Evolutionary conservation across 495 filamentous ascomycete genomes (phyloP).

Genomic region (Hyaloscypha bicolor): DNA sequence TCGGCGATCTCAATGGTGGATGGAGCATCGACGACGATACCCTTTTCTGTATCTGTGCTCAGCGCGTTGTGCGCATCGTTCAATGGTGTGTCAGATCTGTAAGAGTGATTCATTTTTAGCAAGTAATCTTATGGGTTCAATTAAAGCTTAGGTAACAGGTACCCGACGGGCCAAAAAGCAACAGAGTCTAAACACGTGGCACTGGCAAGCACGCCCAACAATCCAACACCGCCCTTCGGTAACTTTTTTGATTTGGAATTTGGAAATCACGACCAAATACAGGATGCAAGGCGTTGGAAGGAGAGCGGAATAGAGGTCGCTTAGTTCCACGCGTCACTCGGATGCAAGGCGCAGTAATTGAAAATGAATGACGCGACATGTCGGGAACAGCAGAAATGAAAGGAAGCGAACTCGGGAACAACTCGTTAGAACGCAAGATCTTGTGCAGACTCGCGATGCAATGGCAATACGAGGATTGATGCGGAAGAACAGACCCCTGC

Average conservation of each 20-base stretch:
- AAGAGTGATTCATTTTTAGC: constrained; percentile 13
- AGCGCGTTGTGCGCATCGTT: constrained; percentile 17
- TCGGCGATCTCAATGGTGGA: constrained; percentile 13
- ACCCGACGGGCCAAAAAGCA: constrained; percentile 11
- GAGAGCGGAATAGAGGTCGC: constrained; percentile 7
- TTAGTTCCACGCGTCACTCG: constrained; percentile 21
- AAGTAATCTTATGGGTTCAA: constrained; percentile 17
- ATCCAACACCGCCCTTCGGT: neutral
- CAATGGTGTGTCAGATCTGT: constrained; percentile 22
- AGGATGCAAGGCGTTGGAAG: constrained; percentile 14
- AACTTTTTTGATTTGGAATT: neutral
- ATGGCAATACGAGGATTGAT: neutral
- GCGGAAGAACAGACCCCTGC: neutral
- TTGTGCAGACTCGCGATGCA: constrained; percentile 5
- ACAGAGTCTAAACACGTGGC: constrained; percentile 28
- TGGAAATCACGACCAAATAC: constrained; percentile 12
- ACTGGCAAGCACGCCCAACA: constrained; percentile 4
- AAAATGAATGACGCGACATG: constrained; percentile 20
- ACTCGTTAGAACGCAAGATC: neutral
- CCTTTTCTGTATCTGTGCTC: constrained; percentile 22
- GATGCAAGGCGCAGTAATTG: constrained; percentile 25
- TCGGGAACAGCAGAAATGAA: constrained; percentile 5
- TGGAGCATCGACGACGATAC: constrained; percentile 28
- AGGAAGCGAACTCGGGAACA: neutral
- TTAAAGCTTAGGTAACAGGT: constrained; percentile 22